A percentile compares a stretch with the other conserved stretches of the same genome.
Evolutionary conservation across 805 yeast genomes (phyloP).

Genomic region (Yarrowia phangngaensis): DNA sequence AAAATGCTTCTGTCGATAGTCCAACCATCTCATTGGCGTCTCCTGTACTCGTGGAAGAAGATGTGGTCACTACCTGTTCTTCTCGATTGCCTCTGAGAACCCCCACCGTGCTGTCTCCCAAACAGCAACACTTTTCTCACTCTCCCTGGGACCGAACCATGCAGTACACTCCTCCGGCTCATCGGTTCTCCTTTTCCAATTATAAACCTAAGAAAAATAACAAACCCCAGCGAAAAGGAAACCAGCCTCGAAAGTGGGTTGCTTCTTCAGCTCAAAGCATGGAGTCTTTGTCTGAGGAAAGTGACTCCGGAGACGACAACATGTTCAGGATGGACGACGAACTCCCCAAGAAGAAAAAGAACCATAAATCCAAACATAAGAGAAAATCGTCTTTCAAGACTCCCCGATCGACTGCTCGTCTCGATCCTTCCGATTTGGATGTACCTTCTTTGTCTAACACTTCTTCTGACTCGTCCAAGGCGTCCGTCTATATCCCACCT

Average conservation of each 20-base stretch:
- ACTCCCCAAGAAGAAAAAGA: neutral
- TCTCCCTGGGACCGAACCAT: constrained; percentile 34
- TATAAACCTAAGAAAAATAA: constrained; percentile 8
- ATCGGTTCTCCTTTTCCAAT: constrained; percentile 14
- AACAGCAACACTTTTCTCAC: constrained; percentile 16
- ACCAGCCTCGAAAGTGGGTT: constrained; percentile 6
- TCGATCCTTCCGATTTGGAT: constrained; percentile 4
- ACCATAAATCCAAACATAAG: neutral
- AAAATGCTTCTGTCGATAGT: constrained; percentile 11
- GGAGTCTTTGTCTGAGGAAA: constrained; percentile 19
- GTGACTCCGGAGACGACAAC: constrained; percentile 24
- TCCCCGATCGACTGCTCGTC: constrained; percentile 9
- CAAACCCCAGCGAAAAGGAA: neutral
- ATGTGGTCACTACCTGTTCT: constrained; percentile 34
- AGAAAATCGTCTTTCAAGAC: constrained; percentile 10
- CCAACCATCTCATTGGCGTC: constrained; percentile 16
- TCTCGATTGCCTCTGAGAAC: constrained; percentile 38
- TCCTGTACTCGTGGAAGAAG: constrained; percentile 23
- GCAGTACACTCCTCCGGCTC: constrained; percentile 37
- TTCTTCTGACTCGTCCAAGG: constrained; percentile 25
- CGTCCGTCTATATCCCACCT: constrained; percentile 22
- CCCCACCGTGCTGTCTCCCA: constrained; percentile 33
- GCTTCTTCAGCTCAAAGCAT: constrained; percentile 16
- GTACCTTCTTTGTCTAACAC: constrained; percentile 25
- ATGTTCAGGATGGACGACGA: constrained; percentile 26